Base-by-base conservation (phyloP, 2,329 filamentous ascomycete species). In the Paecilomyces sp. region DNA sequence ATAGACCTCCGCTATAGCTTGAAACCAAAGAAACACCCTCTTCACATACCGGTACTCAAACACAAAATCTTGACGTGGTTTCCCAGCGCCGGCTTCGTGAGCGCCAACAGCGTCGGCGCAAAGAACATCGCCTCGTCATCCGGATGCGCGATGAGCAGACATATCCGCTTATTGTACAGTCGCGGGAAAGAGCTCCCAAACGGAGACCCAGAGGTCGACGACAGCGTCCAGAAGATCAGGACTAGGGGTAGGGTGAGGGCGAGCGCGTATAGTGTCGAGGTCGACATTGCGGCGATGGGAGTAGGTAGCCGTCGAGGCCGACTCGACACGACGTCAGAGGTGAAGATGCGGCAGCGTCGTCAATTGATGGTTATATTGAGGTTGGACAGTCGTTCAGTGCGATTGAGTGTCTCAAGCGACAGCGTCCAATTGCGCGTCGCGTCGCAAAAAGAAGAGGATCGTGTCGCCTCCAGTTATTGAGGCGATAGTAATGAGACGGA, bases 121-220 rank as follows among this genome's bases (percentile, higher is more conserved):
- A 99, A 99, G 82, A 99, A 99, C 94, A 99, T 99, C 74, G 93
- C 94, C 80, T 99, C 94, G 70, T 99, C 94, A 76, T 99, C 94
- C 0, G 94, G 94, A 77, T 99, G 94, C 24, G 94, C 94, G 70
- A 99, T 97, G 58, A 99, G 81, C 58, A 99, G 84, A 72, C 90
- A 89, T 71, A 99, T 91, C 70, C 90, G 87, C 82, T 96, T 95
- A 79, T 91, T 88, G 67, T 81, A 81, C 63, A 97, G 79, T 53
- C 79, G 83, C 3, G 91, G 89, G 60, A 77, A 76, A 34, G 68
- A 68, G 28, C 68, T 67, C 8, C 71, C 71, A 60, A 76, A 74
- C 11, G 74, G 71, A 7, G 75, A 77, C n/a, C 70, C 68, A 3
- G 68, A 68, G 12, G 75, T 77, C 6, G 75, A 71, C 47, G 74